Base-by-base conservation (phyloP, 768 basidiomycete genomes). In the Pleurotus salmoneostramineus region DNA sequence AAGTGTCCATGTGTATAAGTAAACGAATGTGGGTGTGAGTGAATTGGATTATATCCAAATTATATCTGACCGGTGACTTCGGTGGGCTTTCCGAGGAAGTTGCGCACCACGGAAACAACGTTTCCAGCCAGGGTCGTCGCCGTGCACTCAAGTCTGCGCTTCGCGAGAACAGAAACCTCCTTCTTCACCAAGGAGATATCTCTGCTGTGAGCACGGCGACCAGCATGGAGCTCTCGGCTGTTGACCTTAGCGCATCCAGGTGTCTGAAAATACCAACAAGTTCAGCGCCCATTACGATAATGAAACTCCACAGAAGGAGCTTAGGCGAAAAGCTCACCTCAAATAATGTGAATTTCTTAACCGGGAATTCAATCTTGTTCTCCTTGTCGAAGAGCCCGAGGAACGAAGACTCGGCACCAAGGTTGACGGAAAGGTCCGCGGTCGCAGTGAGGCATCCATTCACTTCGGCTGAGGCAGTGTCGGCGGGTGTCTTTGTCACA, bases 381-480 rank as follows among this genome's bases (percentile, higher is more conserved):
- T 40, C 37, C n/a, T 40, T 40, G 37, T 40, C 37, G 37, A 40
- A 40, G 8, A 8, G n/a, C 8, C 37, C 37, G 37, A 40, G 37
- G 37, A 40, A 40, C 8, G 37, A 40, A n/a, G n/a, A 40, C n/a
- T 40, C 37, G 10, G 37, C 37, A n/a, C 37, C 37, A n/a, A 40
- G 37, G 37, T 40, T 40, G 37, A 40, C n/a, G 37, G 66, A 59
- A 6, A 73, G 36, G 1, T 67, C 74, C 4, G 68, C 73, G 21
- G 62, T 62, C 12, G 74, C 62, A 12, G 66, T 65, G 40, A 74
- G 64, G 60, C 72, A 76, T 0, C 75, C 75, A 11, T 65, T 67
- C 21, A 74, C 6, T 12, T 37, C 31, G 3, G 33, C n/a, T 14
- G n/a, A n/a, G 5, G 50, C 50, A 11, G 50, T 51, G 33, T 51